Evolutionary conservation across 306 rosid species (phyloP), one percentile per base, ranked within the genome.

Genomic region (Gastrolobium bilobum): DNA sequence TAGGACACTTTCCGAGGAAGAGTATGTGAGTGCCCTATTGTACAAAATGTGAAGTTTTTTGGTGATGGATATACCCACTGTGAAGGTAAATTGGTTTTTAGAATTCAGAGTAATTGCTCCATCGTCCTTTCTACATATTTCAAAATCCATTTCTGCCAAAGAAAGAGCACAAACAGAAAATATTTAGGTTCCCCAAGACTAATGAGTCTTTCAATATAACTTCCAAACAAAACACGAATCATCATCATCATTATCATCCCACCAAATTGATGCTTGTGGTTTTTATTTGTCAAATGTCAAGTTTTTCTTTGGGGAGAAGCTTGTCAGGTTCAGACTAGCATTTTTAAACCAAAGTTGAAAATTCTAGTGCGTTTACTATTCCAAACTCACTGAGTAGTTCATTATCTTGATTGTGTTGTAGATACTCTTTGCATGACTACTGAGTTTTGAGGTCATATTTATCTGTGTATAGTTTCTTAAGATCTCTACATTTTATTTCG

Each of bases 1-100:
- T 56, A 95, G 99, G 98, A 93, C 74, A 95, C 98, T 31, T 95
- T 92, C 79, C 91, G 98, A 3, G 99, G 99, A 83, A 89, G 99
- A 91, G 94, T 91, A 46, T 95, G 99, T 44, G 96, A 91, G 85
- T 95, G 99, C 87, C 99, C 97, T 67, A 68, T 84, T 79, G 99
- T 93, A 68, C 88, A 88, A 79, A 91, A 91, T 33, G 91, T 93
- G 6, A 93, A 88, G 81, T 95, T 93, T 84, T 51, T 80, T 52
- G 99, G 99, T 47, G 96, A 93, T 78, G 99, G 97, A 70, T 95
- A 93, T 74, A 91, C 94, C 40, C 96, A 77, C 82, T 95, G 99
- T 80, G 86, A 93, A 91, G 98, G 99, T 93, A 91, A 78, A 20
- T 77, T 69, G 20, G 77, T 75, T 46, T 71, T 66, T 43, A 3